These are phyloP conservation scores for Dacryopinax primogenitus DNA, from an alignment of 768 basidiomycete genomes.

Conservation along the genomic window DNA sequence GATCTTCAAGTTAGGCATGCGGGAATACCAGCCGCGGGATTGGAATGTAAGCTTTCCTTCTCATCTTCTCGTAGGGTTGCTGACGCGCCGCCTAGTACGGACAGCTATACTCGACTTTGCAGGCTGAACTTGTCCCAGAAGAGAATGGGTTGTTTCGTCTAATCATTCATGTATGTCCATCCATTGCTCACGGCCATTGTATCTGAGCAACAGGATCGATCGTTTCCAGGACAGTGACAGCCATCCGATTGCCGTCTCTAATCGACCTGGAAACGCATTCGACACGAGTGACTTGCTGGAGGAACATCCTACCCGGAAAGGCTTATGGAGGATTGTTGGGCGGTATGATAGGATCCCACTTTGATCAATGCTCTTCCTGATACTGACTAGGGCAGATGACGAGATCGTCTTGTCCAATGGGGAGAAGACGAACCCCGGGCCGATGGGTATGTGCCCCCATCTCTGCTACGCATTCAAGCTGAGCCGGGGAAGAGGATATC, in stretches of 20 bases:
- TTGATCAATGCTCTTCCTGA: not conserved
- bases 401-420: slow-evolving; percentile 33
- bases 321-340: slow-evolving; percentile 31
- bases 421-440: slow-evolving; percentile 21
- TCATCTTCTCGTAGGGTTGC: not conserved
- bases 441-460: not conserved
- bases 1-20: not conserved
- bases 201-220: not conserved
- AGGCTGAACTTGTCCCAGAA: not conserved
- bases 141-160: not conserved
- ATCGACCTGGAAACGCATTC: slow-evolving; percentile 21
- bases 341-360: slow-evolving; percentile 16
- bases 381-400: slow-evolving; percentile 29
- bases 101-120: not conserved
- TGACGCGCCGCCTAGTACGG: not conserved
- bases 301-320: slow-evolving; percentile 31
- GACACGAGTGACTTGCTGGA: slow-evolving; percentile 33
- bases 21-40: not conserved
- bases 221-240: not conserved
- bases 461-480: not conserved
- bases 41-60: not conserved
- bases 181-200: not conserved
- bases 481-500: slow-evolving; percentile 25
- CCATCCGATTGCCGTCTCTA: not conserved
- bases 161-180: not conserved